Conservation (phyloP, 2,329 filamentous ascomycete species). For the Fusarium sp. region DNA sequence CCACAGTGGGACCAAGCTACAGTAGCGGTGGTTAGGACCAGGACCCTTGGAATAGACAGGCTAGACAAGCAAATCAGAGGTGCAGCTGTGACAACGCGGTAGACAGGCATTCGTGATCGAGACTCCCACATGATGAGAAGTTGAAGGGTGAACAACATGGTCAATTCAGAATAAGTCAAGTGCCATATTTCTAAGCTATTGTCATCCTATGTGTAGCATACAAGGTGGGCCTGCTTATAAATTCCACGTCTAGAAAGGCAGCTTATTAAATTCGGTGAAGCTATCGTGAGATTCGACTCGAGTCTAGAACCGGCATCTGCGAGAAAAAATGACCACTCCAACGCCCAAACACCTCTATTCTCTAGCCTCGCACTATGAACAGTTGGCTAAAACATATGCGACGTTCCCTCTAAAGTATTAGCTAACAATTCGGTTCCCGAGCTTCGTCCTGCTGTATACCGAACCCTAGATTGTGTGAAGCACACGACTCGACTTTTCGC, state of each 20-base stretch:
- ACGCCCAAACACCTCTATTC: slow-evolving; percentile 28
- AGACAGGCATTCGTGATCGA: slow-evolving; percentile 13
- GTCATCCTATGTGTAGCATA: slow-evolving; percentile 14
- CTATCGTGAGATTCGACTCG: slow-evolving; percentile 37
- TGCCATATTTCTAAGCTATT: slow-evolving; percentile 9
- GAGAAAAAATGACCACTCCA: slow-evolving; percentile 10
- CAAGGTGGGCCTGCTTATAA: slow-evolving; percentile 35
- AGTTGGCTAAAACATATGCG: slow-evolving; percentile 31
- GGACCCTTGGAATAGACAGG: slow-evolving; percentile 8
- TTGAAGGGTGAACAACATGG: background rate
- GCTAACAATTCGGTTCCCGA: slow-evolving; percentile 25
- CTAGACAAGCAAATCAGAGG: slow-evolving; percentile 23
- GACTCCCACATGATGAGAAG: slow-evolving; percentile 2
- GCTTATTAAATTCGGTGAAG: slow-evolving; percentile 31
- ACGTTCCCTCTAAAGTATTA: slow-evolving; percentile 26
- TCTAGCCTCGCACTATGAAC: slow-evolving; percentile 34
- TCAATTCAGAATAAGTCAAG: slow-evolving; percentile 4
- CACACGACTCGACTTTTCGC: slow-evolving; percentile 33
- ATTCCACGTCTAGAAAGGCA: slow-evolving; percentile 15
- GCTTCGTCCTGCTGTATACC: slow-evolving; percentile 17
- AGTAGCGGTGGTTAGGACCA: slow-evolving; percentile 9
- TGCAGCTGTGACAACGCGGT: slow-evolving; percentile 17
- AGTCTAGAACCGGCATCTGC: slow-evolving; percentile 38
- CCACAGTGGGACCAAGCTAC: slow-evolving; percentile 13
- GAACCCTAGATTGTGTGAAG: slow-evolving; percentile 24